phyloP scores from a whole-genome alignment of 257 asterid genomes.

The Mentha longifolia region DNA sequence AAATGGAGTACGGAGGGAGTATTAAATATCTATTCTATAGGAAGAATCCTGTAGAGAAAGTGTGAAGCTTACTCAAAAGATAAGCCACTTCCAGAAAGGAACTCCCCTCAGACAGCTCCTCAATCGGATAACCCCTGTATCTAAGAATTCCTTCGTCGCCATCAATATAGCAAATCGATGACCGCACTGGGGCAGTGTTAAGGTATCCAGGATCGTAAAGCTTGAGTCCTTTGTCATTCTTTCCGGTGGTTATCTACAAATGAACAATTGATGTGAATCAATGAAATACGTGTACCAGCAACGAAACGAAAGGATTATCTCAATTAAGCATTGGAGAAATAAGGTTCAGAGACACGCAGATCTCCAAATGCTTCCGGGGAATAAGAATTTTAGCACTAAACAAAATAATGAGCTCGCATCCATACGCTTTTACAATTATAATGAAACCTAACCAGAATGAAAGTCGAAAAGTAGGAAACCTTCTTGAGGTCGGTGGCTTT shows the following conservation, averaged over 20 bases:
- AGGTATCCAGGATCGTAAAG: conserved; percentile 98
- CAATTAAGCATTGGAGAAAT: no score
- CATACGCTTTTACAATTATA: background rate
- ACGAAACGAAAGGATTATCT: no score
- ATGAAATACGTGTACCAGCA: background rate
- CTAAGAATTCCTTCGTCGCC: conserved; percentile 98
- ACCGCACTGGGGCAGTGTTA: conserved; percentile 95
- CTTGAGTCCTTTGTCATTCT: conserved; percentile 91
- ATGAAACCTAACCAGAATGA: background rate
- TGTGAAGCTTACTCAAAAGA: conserved; percentile 73
- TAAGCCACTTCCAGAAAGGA: conserved; percentile 92
- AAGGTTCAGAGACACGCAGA: no score
- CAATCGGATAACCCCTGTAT: conserved; percentile 95
- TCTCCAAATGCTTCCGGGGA: background rate
- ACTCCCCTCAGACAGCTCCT: conserved; percentile 94
- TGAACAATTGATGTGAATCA: conserved; percentile 25
- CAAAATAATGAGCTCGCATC: background rate
- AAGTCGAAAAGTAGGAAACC: conserved; percentile 40
- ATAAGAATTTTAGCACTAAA: background rate
- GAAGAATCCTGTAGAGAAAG: background rate
- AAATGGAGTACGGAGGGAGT: no score
- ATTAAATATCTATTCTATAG: no score
- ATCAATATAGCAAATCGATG: conserved; percentile 89
- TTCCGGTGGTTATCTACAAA: conserved; percentile 68
- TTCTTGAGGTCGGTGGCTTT: conserved; percentile 89